These are phyloP conservation scores for Neoboletus magnificus DNA, from an alignment of 768 basidiomycete species.

Conservation along the genomic window DNA sequence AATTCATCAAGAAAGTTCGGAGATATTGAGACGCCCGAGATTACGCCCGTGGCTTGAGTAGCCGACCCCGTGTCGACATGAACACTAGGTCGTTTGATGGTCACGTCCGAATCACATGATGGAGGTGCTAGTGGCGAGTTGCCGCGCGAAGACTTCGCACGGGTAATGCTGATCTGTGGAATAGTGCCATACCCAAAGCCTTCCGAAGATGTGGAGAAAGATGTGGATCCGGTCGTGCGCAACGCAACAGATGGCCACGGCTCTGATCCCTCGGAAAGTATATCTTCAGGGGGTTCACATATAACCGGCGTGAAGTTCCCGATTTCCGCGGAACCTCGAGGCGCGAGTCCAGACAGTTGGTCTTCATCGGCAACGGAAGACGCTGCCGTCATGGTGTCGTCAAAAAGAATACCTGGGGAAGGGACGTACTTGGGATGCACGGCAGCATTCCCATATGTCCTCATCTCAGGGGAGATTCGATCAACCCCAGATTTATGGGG, in stretches of 20 bases:
- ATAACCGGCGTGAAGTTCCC: conserved; percentile 25
- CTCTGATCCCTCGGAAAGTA: conserved; percentile 18
- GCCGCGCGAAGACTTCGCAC: conserved; percentile 29
- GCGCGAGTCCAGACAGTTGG: conserved; percentile 5
- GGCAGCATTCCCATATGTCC: conserved; percentile 13
- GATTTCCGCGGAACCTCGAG: conserved; percentile 24
- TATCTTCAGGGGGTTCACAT: conserved; percentile 31
- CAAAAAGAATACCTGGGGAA: conserved; percentile 14
- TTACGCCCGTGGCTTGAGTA: conserved; percentile 17
- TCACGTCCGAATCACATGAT: conserved; percentile 27
- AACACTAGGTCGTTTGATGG: conserved; percentile 26
- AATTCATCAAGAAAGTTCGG: conserved; percentile 19
- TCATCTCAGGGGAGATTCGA: conserved; percentile 16
- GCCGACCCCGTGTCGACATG: conserved; percentile 28
- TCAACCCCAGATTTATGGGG: conserved; percentile 30
- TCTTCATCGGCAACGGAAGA: conserved; percentile 15
- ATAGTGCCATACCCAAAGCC: conserved; percentile 18
- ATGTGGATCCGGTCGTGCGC: conserved; percentile 11
- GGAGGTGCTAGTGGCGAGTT: conserved; percentile 25
- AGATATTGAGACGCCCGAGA: conserved; percentile 9
- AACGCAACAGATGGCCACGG: conserved; percentile 13
- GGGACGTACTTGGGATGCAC: conserved; percentile 15
- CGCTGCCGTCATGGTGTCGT: conserved; percentile 13
- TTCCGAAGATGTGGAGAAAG: conserved; percentile 12
- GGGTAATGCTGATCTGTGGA: conserved; percentile 31